Conservation (phyloP, 495 filamentous ascomycete genomes). For the Daldinia grandis region DNA sequence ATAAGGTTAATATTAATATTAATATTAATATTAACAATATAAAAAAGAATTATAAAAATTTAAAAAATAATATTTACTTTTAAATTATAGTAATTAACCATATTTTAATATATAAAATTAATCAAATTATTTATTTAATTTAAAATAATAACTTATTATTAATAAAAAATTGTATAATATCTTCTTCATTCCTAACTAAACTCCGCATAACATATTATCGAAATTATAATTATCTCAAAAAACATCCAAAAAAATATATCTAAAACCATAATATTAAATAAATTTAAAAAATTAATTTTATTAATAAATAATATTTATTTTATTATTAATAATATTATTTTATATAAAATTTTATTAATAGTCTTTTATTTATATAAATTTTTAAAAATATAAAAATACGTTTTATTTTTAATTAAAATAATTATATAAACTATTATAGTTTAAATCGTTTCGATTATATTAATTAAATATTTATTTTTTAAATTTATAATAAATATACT, state of each 20-base stretch:
- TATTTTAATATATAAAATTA: neutral
- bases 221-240: neutral
- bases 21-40: neutral
- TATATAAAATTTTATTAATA: too few species aligned
- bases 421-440: neutral
- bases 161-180: neutral
- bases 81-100: neutral
- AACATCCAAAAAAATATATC: neutral
- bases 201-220: neutral
- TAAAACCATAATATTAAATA: neutral
- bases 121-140: neutral
- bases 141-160: neutral
- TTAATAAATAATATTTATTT: neutral
- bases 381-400: neutral
- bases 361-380: neutral
- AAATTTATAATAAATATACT: neutral
- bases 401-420: too few species aligned
- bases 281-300: neutral
- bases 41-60: neutral
- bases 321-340: neutral
- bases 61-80: neutral
- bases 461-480: slow-evolving; percentile 2
- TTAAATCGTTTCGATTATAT: neutral
- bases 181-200: neutral
- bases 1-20: neutral